Percentiles rank a stretch among this genome's conserved stretches.
phyloP scores from a whole-genome alignment of 2,329 filamentous ascomycete species.

The Colletotrichum orchidophilum region DNA sequence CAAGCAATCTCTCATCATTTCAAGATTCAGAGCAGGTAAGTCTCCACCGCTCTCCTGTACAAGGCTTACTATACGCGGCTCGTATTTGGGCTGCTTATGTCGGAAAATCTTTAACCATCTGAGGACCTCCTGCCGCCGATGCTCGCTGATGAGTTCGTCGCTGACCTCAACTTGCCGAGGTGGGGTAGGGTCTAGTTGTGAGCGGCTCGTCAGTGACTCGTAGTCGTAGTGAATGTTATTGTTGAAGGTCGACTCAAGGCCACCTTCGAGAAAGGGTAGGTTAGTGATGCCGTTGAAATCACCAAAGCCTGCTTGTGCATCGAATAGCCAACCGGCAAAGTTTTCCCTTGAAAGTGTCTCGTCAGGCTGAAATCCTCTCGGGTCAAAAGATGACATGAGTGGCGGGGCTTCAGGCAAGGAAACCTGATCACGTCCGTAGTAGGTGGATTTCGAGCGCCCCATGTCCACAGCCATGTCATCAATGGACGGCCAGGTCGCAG shows the following conservation, averaged over 20 bases:
- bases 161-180: constrained; percentile 49
- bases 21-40: constrained; percentile 67
- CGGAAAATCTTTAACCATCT: constrained; percentile 54
- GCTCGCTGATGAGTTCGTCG: constrained; percentile 56
- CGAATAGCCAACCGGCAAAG: constrained; percentile 63
- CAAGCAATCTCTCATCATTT: constrained; percentile 87
- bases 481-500: constrained; percentile 46
- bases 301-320: constrained; percentile 51
- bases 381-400: constrained; percentile 44
- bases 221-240: constrained; percentile 62
- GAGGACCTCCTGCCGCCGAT: constrained; percentile 55
- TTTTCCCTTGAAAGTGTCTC: constrained; percentile 51
- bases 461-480: constrained; percentile 46
- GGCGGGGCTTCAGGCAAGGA: constrained; percentile 44
- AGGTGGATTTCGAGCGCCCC: constrained; percentile 49
- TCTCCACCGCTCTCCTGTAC: constrained; percentile 53
- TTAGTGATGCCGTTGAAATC: constrained; percentile 53
- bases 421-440: constrained; percentile 45
- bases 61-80: constrained; percentile 36
- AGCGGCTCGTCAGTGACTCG: constrained; percentile 58
- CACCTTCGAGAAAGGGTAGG: constrained; percentile 58
- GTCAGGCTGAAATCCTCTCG: constrained; percentile 46
- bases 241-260: constrained; percentile 61
- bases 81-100: constrained; percentile 52
- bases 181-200: constrained; percentile 55